Conservation (phyloP, 2,329 filamentous ascomycete species). For the Fonsecaea pugnacius region DNA sequence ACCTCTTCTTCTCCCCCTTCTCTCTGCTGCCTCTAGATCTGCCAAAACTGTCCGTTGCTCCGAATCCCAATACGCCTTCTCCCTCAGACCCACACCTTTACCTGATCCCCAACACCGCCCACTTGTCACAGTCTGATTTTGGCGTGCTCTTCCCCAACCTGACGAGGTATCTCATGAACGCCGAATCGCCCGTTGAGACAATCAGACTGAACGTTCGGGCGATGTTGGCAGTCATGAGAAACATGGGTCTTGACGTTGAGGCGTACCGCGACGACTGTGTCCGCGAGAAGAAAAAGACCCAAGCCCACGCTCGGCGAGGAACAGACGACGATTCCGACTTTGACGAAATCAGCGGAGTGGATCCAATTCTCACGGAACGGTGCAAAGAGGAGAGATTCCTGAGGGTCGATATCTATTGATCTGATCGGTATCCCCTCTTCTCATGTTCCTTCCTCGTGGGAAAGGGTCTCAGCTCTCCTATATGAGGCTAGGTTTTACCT, state of each 20-base stretch:
- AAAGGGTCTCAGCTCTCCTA: background rate
- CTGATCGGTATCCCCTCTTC: background rate
- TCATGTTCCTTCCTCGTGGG: background rate
- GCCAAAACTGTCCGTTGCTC: conserved; percentile 1
- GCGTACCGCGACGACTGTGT: conserved; percentile 1
- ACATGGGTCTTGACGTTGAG: conserved; percentile 27
- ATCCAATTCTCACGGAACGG: conserved; percentile 20
- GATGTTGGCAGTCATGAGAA: conserved; percentile 38
- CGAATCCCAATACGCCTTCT: conserved; percentile 37
- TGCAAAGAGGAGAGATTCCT: conserved; percentile 28
- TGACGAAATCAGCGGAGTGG: conserved; percentile 8
- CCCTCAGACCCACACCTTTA: conserved; percentile 65
- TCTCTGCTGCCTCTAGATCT: conserved; percentile 20
- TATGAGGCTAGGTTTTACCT: background rate
- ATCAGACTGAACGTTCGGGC: conserved; percentile 42
- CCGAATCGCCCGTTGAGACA: conserved; percentile 43
- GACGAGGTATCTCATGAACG: conserved; percentile 55
- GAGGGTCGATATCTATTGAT: conserved; percentile 17
- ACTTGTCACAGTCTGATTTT: conserved; percentile 83
- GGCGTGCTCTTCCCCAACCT: conserved; percentile 77
- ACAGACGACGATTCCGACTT: conserved; percentile 2
- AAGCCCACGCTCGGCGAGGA: background rate
- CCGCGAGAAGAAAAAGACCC: background rate
- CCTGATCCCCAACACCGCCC: conserved; percentile 73
- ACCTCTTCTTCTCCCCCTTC: conserved; percentile 13